Evolutionary conservation across 2,329 filamentous ascomycete species (phyloP), one percentile per base, ranked within the genome.

Genomic region (Aspergillus proliferans): DNA sequence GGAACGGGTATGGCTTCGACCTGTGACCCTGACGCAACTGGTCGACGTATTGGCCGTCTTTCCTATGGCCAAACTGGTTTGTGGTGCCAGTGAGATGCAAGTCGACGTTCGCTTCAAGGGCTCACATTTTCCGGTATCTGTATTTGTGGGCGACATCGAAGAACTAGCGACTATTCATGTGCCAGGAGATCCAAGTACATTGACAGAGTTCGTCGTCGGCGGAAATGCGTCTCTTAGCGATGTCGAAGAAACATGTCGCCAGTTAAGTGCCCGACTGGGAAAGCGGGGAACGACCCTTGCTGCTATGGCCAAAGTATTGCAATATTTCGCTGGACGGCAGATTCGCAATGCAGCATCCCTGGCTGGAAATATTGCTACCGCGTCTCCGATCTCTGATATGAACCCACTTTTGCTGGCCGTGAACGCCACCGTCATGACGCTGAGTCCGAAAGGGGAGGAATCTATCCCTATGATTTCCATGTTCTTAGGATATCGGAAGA

Each of bases 311-410:
- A 94, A 93, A 66, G 88, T 93, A 65, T 80, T 95, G 43, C 18
- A 18, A 4, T 40, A 40, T 21, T 40, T 40, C 3, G 38, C 38
- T 19, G 93, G 93, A 42, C 77, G 93, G 43, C 93, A 98, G 63
- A 97, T 98, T 62, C 82, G 93, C 58, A 98, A 97, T 61, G 92
- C 96, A n/a, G 93, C 92, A 26, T 96, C 93, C 0, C 92, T 91
- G 0, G 93, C 93, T 0, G 93, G 93, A 40, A 98, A 97, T 61
- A 71, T 98, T 28, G 91, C 87, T 1, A 98, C 93, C 0, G 93
- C 93, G 0, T 95, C 90, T 21, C 93, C 93, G 0, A 98, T 97
- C 42, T 96, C 92, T 0, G 93, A 98, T 73, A 72, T 98, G 41
- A 98, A 97, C 61, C 93, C 93, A 0, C 89, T 96, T 0, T 84